Base-by-base conservation (phyloP, 768 basidiomycete genomes). In the Macrolepiota fuliginosa region DNA sequence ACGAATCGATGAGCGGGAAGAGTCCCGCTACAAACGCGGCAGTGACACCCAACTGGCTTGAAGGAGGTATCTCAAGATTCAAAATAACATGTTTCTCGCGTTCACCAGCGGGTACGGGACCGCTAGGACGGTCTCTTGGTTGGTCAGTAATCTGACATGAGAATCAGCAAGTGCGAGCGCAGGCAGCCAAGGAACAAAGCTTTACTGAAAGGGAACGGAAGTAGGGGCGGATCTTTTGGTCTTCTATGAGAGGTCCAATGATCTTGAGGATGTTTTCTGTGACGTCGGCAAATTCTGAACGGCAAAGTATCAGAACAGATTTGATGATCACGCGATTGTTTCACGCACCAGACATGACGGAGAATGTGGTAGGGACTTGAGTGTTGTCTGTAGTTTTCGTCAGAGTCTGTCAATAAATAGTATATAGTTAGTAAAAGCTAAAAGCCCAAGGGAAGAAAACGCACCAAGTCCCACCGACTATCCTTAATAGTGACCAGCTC, bases 391-490 rank as follows among this genome's bases (percentile, higher is more conserved):
- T 77, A 4, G 90, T 87, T 69, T 88, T 90, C 17, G 93, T 88
- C 73, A 95, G 94, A 0, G 90, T 91, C 93, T 94, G 70, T 29
- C 25, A 32, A 27, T 46, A 40, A 54, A 64, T 9, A 54, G 19
- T 29, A 39, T 12, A 50, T 27, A 57, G 19, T 15, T 29, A 13
- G 27, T 6, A 40, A n/a, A 56, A 56, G 12, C 17, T 27, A 27
- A 32, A 3, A 7, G 7, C 7, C 7, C 29, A 32, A 32, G 10
- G 47, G 53, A 57, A 37, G n/a, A 53, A 53, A n/a, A 80, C 89
- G 69, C 61, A 96, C 94, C 72, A 96, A 73, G 71, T 96, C 95
- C 92, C 92, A 97, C 64, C 94, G 83, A 61, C 80, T 74, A 58
- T 86, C 79, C 72, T 86, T 88, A 68, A 93, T 83, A 37, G 78